A percentile compares a stretch with the other conserved stretches of the same genome.
These are phyloP conservation scores for Gamarada debralockiae DNA, from an alignment of 495 filamentous ascomycete species.

Conservation along the genomic window DNA sequence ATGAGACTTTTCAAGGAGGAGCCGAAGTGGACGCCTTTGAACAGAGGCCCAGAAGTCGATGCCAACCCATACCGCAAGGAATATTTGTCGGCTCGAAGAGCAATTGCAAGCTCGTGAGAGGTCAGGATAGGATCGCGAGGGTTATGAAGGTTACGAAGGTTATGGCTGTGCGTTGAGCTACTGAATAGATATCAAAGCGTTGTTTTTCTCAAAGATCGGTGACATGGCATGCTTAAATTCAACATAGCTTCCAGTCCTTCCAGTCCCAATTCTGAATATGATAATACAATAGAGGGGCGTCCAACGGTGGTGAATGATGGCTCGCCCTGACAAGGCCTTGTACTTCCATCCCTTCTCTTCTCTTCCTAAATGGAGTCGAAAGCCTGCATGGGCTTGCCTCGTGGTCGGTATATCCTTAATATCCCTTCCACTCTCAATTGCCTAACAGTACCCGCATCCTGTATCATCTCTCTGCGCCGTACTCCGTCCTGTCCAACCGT, in stretches of 20 bases:
- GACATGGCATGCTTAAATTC: neutral
- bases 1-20: conserved; percentile 98
- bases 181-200: neutral
- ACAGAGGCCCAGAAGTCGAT: conserved; percentile 75
- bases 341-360: too few relatives aligned
- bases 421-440: neutral
- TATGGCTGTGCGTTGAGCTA: neutral
- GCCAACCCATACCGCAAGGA: conserved; percentile 70
- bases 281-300: too few relatives aligned
- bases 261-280: too few relatives aligned
- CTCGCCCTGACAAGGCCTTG: too few relatives aligned
- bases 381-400: too few relatives aligned
- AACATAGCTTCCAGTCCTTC: neutral
- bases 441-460: neutral
- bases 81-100: conserved; percentile 40
- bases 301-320: too few relatives aligned
- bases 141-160: neutral
- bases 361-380: too few relatives aligned
- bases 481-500: neutral
- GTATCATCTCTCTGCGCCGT: neutral
- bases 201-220: neutral
- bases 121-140: neutral
- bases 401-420: neutral
- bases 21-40: conserved; percentile 96
- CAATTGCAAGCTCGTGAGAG: conserved; percentile 2